These are phyloP conservation scores for Phytophthora europaea DNA, from an alignment of 352 stramenopile species.

Conservation along the genomic window DNA sequence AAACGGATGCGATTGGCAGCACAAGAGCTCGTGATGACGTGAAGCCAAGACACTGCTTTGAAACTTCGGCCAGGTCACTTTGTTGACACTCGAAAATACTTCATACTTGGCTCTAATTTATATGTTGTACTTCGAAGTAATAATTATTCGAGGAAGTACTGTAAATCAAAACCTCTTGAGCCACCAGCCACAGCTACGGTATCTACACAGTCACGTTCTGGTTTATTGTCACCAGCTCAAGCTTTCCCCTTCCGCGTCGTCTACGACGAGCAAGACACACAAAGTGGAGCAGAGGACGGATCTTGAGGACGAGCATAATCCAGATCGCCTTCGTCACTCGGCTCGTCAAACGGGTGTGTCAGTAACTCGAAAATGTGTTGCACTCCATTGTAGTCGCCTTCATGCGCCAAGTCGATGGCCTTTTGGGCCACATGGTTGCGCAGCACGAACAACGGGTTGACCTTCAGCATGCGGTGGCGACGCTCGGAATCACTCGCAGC, in stretches of 20 bases:
- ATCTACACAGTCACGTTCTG: neutral
- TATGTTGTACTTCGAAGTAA: no score
- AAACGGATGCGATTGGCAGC: neutral
- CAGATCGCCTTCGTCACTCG: conserved; percentile 43
- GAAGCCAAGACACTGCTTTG: no score
- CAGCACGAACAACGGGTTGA: conserved; percentile 89
- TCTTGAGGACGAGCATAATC: conserved; percentile 66
- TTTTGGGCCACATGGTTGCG: conserved; percentile 92
- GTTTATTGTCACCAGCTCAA: neutral
- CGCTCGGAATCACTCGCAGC: conserved; percentile 46
- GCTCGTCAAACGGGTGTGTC: conserved; percentile 76
- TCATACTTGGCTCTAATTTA: no score
- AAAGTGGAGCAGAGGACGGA: conserved; percentile 56
- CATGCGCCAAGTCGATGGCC: conserved; percentile 84
- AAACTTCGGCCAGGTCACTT: no score
- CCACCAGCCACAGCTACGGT: no score
- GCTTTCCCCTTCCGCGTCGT: neutral
- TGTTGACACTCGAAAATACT: neutral
- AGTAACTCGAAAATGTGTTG: conserved; percentile 79
- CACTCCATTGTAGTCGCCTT: conserved; percentile 73
- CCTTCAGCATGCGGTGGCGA: conserved; percentile 55
- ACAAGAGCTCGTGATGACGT: neutral
- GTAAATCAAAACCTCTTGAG: no score
- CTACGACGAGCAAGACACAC: conserved; percentile 89
- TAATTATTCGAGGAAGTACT: no score